These are phyloP conservation scores for Rhizoclosmatium globosum DNA, from an alignment of 192 early-diverging fungal genomes.

Conservation along the genomic window DNA sequence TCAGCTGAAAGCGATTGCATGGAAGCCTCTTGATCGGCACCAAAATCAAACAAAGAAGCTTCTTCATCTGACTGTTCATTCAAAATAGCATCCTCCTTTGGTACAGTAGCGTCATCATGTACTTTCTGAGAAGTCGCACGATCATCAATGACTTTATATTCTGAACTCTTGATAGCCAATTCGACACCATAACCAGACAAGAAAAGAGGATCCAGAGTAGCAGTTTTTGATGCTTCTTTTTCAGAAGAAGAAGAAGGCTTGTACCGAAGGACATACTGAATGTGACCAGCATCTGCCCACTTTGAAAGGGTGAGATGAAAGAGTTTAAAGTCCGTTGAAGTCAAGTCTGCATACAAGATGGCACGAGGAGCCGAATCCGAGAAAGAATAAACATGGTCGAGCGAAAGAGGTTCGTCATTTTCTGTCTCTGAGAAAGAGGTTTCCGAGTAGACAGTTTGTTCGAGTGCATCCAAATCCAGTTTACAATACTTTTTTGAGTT, in stretches of 20 bases:
- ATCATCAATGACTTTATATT: constrained; percentile 97
- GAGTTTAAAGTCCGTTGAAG: constrained; percentile 60
- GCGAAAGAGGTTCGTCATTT: constrained; percentile 43
- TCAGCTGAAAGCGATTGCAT: constrained; percentile 58
- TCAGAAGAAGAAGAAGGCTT: constrained; percentile 39
- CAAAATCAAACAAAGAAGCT: constrained; percentile 1
- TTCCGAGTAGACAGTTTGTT: constrained; percentile 25
- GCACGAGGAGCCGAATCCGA: constrained; percentile 37
- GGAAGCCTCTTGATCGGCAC: constrained; percentile 15
- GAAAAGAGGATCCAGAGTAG: constrained; percentile 43
- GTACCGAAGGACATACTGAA: constrained; percentile 80
- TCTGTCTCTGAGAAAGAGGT: constrained; percentile 25
- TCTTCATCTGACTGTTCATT: not conserved
- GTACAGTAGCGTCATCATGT: not conserved
- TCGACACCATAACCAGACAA: constrained; percentile 94
- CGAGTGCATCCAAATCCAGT: constrained; percentile 46
- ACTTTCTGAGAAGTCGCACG: constrained; percentile 59
- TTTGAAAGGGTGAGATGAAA: constrained; percentile 65
- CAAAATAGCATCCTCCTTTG: not conserved
- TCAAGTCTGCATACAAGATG: constrained; percentile 82
- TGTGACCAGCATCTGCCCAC: constrained; percentile 53
- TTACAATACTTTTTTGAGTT: constrained; percentile 75
- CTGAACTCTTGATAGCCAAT: constrained; percentile 93
- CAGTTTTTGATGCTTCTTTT: not conserved
- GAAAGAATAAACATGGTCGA: constrained; percentile 68